phyloP scores from a whole-genome alignment of 78 protist species.

The Bodo saltans region DNA sequence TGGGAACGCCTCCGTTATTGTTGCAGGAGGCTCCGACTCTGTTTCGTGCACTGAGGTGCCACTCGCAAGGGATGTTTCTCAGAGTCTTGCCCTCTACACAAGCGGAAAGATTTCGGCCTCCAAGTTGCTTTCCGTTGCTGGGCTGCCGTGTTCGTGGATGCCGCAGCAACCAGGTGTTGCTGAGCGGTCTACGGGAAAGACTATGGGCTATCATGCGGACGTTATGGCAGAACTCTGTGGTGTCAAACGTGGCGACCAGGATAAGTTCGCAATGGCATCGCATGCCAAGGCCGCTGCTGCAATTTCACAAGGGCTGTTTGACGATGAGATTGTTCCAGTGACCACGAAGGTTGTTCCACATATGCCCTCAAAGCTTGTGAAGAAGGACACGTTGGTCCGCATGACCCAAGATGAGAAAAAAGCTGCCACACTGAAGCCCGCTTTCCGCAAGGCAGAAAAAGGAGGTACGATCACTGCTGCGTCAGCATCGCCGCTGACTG shows the following conservation, averaged over 20 bases:
- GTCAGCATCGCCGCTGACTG: constrained; percentile 42
- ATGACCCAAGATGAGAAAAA: neutral
- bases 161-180: constrained; percentile 39
- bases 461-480: constrained; percentile 45
- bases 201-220: constrained; percentile 54
- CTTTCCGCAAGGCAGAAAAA: constrained; percentile 15
- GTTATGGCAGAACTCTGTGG: constrained; percentile 41
- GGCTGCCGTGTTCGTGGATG: constrained; percentile 30
- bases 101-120: neutral
- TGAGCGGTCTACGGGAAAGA: constrained; percentile 48
- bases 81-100: constrained; percentile 13
- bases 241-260: constrained; percentile 37
- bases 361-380: neutral
- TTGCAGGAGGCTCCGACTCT: constrained; percentile 46
- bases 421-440: constrained; percentile 11
- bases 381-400: constrained; percentile 13
- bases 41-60: constrained; percentile 32
- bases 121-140: neutral
- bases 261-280: constrained; percentile 40
- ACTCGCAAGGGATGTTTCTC: constrained; percentile 12
- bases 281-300: constrained; percentile 49
- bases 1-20: constrained; percentile 34
- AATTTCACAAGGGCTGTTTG: constrained; percentile 4
- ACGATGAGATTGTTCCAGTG: constrained; percentile 33
- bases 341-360: constrained; percentile 24